These are phyloP conservation scores for Atractiella rhizophila DNA, from an alignment of 768 basidiomycete genomes.

Conservation along the genomic window DNA sequence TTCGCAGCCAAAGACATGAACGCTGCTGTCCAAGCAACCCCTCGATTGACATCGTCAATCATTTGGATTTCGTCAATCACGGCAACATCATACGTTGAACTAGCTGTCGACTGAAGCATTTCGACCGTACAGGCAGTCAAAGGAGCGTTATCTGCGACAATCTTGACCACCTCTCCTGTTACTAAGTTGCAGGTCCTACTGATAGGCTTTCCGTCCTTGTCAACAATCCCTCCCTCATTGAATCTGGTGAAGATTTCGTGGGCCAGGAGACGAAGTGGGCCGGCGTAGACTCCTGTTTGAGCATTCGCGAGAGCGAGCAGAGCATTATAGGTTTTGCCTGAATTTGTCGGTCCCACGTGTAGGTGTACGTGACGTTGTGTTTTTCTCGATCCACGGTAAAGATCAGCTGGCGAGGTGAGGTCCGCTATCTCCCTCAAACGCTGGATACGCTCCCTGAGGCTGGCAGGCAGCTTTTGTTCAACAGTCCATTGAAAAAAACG, in stretches of 20 bases:
- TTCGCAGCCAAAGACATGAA: conserved; percentile 47
- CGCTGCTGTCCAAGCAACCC: conserved; percentile 56
- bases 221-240: conserved; percentile 68
- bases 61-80: conserved; percentile 97
- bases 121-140: conserved; percentile 75
- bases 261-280: conserved; percentile 73
- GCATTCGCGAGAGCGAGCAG: conserved; percentile 64
- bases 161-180: conserved; percentile 71
- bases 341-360: conserved; percentile 94
- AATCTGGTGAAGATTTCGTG: conserved; percentile 82
- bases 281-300: conserved; percentile 51
- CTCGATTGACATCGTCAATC: conserved; percentile 54
- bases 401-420: too few species aligned
- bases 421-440: too few species aligned
- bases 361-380: too few species aligned
- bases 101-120: conserved; percentile 30
- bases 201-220: conserved; percentile 15
- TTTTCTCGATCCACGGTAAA: too few species aligned
- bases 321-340: conserved; percentile 86
- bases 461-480: too few species aligned
- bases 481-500: too few species aligned
- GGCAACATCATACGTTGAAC: conserved; percentile 47
- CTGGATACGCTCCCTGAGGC: too few species aligned
- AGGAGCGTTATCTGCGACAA: conserved; percentile 33
- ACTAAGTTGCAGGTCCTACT: conserved; percentile 53